Percentiles rank a stretch among this genome's conserved stretches.
phyloP scores from a whole-genome alignment of 2,329 filamentous ascomycete species.

The Fusarium marasasianum region DNA sequence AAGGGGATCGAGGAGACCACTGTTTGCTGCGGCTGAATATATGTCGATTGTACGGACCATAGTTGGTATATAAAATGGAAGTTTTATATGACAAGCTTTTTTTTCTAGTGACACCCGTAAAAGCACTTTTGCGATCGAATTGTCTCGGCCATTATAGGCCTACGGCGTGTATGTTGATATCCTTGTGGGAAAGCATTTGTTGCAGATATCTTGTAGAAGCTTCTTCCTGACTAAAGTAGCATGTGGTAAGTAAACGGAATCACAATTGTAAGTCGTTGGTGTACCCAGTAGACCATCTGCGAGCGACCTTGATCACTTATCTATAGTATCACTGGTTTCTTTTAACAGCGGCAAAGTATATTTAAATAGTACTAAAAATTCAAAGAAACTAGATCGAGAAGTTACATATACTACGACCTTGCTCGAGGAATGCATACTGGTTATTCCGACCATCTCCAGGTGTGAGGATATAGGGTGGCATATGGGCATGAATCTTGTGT shows the following conservation, averaged over 20 bases:
- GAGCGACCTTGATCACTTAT: background rate
- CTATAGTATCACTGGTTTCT: background rate
- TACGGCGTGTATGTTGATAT: background rate
- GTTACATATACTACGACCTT: background rate
- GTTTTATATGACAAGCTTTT: conserved; percentile 7
- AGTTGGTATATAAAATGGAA: background rate
- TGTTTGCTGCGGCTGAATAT: conserved; percentile 55
- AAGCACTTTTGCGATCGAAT: background rate
- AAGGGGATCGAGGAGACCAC: conserved; percentile 56
- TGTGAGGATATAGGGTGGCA: background rate
- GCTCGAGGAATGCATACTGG: background rate
- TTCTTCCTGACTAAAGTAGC: background rate
- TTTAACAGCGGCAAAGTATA: background rate
- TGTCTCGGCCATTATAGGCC: background rate
- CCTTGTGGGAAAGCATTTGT: background rate
- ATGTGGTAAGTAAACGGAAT: background rate
- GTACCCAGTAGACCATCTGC: background rate
- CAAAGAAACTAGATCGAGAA: background rate
- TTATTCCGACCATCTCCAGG: background rate
- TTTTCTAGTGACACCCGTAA: conserved; percentile 29
- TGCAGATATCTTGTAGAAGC: background rate
- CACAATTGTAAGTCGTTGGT: background rate
- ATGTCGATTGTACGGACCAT: background rate
- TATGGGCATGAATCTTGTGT: background rate
- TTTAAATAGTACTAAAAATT: background rate